A percentile compares a stretch with the other conserved stretches of the same genome.
Evolutionary conservation across 495 filamentous ascomycete genomes (phyloP).

Genomic region (Sordaria brevicollis): DNA sequence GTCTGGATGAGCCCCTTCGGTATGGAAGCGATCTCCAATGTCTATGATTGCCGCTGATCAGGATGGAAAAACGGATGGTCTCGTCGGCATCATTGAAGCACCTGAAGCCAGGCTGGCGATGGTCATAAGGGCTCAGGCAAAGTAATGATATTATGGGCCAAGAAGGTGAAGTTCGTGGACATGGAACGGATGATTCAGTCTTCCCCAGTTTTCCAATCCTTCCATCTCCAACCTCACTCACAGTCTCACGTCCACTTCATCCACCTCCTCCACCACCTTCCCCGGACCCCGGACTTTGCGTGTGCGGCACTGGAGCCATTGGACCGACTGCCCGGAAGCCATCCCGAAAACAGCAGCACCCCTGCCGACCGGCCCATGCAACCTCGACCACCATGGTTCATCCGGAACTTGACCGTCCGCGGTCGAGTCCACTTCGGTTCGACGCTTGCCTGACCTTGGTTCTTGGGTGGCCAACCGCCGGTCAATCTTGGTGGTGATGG

Average conservation of each 20-base stretch:
- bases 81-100: no score
- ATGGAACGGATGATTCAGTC: no score
- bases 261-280: no score
- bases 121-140: no score
- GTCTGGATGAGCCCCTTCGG: not conserved
- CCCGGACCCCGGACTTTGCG: no score
- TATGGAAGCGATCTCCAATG: no score
- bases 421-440: not conserved
- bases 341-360: slow-evolving; percentile 1
- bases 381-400: slow-evolving; percentile 1
- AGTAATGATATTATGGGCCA: no score
- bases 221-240: no score
- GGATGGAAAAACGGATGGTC: not conserved
- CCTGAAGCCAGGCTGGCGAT: no score
- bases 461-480: not conserved
- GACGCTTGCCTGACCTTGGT: not conserved
- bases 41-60: not conserved
- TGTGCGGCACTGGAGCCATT: not conserved
- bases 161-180: no score
- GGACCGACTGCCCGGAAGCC: not conserved
- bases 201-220: no score
- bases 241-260: no score
- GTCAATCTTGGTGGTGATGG: not conserved
- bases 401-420: slow-evolving; percentile 13
- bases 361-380: not conserved